These are phyloP conservation scores for Yamadazyma nakazawae DNA, from an alignment of 805 yeast species.

Conservation along the genomic window DNA sequence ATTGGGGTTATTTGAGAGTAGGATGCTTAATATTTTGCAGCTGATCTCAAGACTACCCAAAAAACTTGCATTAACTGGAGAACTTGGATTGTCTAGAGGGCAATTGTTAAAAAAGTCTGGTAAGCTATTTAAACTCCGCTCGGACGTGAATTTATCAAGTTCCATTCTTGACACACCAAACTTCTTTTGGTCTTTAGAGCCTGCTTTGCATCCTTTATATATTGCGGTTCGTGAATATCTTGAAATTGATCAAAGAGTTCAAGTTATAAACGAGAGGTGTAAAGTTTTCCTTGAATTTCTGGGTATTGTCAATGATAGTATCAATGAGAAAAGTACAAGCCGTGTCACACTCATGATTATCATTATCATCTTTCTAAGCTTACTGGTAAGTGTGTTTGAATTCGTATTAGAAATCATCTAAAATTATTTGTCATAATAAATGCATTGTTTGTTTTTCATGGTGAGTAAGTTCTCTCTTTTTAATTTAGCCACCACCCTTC, in stretches of 20 bases:
- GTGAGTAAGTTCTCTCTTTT: no score
- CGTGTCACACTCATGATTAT: slow-evolving; percentile 90
- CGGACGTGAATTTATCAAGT: slow-evolving; percentile 88
- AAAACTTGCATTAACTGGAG: slow-evolving; percentile 85
- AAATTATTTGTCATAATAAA: not conserved
- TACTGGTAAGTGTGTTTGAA: slow-evolving; percentile 73
- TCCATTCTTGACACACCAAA: slow-evolving; percentile 93
- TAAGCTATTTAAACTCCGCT: slow-evolving; percentile 80
- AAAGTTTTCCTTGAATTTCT: slow-evolving; percentile 90
- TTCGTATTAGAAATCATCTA: slow-evolving; percentile 50
- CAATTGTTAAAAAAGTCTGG: slow-evolving; percentile 88
- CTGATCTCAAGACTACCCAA: slow-evolving; percentile 89
- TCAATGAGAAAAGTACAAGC: slow-evolving; percentile 89
- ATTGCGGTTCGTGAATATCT: slow-evolving; percentile 85
- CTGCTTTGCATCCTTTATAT: slow-evolving; percentile 90
- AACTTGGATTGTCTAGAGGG: slow-evolving; percentile 77
- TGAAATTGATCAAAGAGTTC: slow-evolving; percentile 93
- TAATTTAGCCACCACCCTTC: no score
- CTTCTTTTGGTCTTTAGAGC: slow-evolving; percentile 93
- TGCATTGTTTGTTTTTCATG: not conserved
- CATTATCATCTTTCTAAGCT: slow-evolving; percentile 71
- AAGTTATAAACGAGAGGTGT: slow-evolving; percentile 89
- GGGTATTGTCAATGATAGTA: slow-evolving; percentile 88
- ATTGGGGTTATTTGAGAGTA: slow-evolving; percentile 82
- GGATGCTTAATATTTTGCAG: slow-evolving; percentile 79